Evolutionary conservation across 257 asterid species (phyloP), one percentile per base, ranked within the genome.

Genomic region (Capsicum pubescens): DNA sequence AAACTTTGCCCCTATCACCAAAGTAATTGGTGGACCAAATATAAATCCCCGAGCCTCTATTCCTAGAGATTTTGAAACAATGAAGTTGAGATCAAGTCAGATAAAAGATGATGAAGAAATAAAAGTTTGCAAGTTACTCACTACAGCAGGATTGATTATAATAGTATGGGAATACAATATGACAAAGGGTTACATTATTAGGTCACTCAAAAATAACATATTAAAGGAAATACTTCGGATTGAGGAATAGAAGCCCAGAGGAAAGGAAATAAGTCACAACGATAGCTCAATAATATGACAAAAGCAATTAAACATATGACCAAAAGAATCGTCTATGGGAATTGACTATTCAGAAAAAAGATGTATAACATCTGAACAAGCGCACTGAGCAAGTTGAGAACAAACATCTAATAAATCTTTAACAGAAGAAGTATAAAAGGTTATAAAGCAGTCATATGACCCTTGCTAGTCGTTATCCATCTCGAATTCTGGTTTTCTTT

Each of bases 41-140:
- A 94, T 91, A 74, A 94, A 94, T 19, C 97, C 98, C 3, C 96
- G 93, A 82, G 98, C 98, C 90, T 94, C 98, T 32, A 94, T 89
- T 60, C 97, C 98, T 94, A 88, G 84, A 76, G 26, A 76, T 76
- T 52, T 21, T 76, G 81, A 76, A 54, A 56, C 26, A 2, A 76
- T 54, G 54, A 50, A 1, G 81, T 52, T 76, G 26, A 76, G 42
- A 76, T 26, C 5, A 9, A 26, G 64, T 76, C 48, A 26, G 64
- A 2, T 4, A 54, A 52, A 76, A 52, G 81, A 14, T 54, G 9
- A 54, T 26, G 21, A 76, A 50, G 21, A 57, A 52, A 52, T 26
- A 52, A 36, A 26, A 7, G 19, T 76, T 76, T 26, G 63, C 63
- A 76, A 76, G 81, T 26, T 52, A 8, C 64, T 13, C 26, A 54